These are phyloP conservation scores for Cladosporium halotolerans DNA, from an alignment of 2,329 filamentous ascomycete genomes.

Conservation along the genomic window DNA sequence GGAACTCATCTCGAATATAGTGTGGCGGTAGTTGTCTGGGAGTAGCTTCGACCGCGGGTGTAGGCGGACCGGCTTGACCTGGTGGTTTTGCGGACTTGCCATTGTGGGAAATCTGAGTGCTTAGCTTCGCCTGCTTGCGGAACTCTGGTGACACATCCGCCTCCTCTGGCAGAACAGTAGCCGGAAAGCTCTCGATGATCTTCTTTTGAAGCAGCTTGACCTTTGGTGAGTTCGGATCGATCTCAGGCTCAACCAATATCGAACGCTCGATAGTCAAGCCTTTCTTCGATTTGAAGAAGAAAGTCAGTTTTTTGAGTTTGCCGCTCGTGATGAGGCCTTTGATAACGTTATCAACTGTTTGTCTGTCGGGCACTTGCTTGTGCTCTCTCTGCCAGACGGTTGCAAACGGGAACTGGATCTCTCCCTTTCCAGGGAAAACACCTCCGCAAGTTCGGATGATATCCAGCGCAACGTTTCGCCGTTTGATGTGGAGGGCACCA, in stretches of 20 bases:
- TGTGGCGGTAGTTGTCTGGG: not conserved
- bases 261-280: constrained; percentile 45
- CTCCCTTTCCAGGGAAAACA: constrained; percentile 49
- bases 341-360: constrained; percentile 47
- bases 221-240: constrained; percentile 39
- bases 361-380: constrained; percentile 44
- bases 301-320: constrained; percentile 47
- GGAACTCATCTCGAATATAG: constrained; percentile 12
- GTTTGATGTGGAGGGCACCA: constrained; percentile 26
- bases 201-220: constrained; percentile 45
- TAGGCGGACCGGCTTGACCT: not conserved
- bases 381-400: constrained; percentile 46
- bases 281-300: constrained; percentile 44
- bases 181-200: constrained; percentile 41
- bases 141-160: constrained; percentile 33
- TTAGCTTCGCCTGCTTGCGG: constrained; percentile 14
- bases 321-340: constrained; percentile 45
- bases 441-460: constrained; percentile 50
- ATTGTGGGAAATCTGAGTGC: not conserved
- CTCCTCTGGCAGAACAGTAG: constrained; percentile 40
- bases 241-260: constrained; percentile 43
- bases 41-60: not conserved
- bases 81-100: not conserved
- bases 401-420: constrained; percentile 51
- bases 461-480: constrained; percentile 48